Conservation (phyloP, 495 filamentous ascomycete genomes). For the Tuber aestivum region DNA sequence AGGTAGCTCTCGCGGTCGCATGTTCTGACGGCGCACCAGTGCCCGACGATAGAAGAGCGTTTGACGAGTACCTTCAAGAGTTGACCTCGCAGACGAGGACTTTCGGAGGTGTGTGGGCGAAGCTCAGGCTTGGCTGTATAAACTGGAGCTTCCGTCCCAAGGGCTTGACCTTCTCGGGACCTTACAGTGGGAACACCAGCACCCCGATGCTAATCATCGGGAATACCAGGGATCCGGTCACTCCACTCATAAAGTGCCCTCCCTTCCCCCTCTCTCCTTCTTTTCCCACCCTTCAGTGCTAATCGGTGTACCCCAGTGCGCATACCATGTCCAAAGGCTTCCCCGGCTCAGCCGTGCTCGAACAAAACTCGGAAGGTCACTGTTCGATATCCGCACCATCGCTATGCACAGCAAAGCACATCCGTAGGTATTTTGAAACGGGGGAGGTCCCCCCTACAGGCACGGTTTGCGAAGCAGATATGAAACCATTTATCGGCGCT, state of each 20-base stretch:
- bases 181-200: constrained; percentile 49
- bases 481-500: constrained; percentile 21
- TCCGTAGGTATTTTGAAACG: constrained; percentile 30
- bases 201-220: constrained; percentile 53
- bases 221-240: constrained; percentile 52
- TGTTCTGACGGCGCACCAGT: constrained; percentile 57
- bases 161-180: constrained; percentile 53
- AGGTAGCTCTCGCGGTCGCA: constrained; percentile 54
- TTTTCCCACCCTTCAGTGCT: neutral
- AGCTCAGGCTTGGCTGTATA: constrained; percentile 53
- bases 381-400: constrained; percentile 35
- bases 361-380: constrained; percentile 51
- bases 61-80: constrained; percentile 47
- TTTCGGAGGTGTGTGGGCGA: constrained; percentile 57
- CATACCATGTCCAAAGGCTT: constrained; percentile 51
- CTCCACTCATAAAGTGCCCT: neutral
- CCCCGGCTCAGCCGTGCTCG: constrained; percentile 50
- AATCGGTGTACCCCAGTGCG: constrained; percentile 40
- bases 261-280: neutral
- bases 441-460: constrained; percentile 25
- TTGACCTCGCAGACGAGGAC: constrained; percentile 49
- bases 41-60: constrained; percentile 43
- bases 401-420: constrained; percentile 21
- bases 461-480: constrained; percentile 31
- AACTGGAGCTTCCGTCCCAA: constrained; percentile 55